Conservation (phyloP, 139 green algal species). For the Coccomyxa sp. region DNA sequence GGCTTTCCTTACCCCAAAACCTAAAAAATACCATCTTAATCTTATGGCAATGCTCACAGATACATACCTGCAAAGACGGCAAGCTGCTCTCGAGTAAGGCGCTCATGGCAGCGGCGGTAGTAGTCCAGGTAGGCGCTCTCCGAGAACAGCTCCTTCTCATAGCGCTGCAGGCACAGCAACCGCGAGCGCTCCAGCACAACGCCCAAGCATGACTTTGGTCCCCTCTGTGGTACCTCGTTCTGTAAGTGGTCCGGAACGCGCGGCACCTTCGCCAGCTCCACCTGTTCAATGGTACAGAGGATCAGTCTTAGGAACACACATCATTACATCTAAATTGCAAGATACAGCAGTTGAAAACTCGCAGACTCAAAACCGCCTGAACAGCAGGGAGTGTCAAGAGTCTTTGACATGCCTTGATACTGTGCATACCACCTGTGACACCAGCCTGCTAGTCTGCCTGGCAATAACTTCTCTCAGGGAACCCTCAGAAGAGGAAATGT, state of each 20-base stretch:
- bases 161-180: conserved; percentile 67
- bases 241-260: conserved; percentile 6
- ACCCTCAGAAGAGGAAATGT: no score
- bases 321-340: no score
- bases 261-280: conserved; percentile 7
- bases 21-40: background rate
- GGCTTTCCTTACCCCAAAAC: no score
- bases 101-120: conserved; percentile 8
- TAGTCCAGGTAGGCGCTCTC: conserved; percentile 27
- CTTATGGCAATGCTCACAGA: background rate
- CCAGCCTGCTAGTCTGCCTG: no score
- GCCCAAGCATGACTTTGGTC: conserved; percentile 30
- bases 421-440: no score
- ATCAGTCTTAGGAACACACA: background rate
- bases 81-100: conserved; percentile 43
- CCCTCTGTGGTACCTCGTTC: background rate
- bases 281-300: conserved; percentile 15
- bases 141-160: conserved; percentile 61
- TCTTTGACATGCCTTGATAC: no score
- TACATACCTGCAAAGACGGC: conserved; percentile 51
- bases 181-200: conserved; percentile 72
- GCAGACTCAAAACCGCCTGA: no score
- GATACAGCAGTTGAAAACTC: no score
- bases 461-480: no score
- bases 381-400: no score